Evolutionary conservation across 805 yeast species (phyloP).

Genomic region (Lipomyces starkeyi): DNA sequence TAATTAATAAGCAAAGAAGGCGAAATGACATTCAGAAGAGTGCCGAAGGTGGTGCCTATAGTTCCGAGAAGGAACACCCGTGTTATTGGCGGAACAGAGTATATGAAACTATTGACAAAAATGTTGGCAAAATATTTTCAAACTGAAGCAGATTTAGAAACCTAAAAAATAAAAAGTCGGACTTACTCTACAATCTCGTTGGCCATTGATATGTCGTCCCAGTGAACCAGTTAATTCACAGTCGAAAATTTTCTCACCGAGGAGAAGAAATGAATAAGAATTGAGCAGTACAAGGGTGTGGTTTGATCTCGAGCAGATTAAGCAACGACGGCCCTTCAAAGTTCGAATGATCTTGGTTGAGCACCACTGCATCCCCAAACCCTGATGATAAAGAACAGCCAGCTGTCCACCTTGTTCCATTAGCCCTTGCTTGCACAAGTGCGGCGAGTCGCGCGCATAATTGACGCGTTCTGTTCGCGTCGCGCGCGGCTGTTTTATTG

Average conservation of each 20-base stretch:
- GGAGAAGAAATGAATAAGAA: neutral
- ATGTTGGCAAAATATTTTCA: neutral
- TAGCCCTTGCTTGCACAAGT: no score
- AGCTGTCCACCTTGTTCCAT: no score
- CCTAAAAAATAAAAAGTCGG: neutral
- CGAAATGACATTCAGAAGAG: conserved; percentile 30
- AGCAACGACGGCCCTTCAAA: neutral
- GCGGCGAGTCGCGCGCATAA: no score
- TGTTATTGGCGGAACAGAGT: conserved; percentile 38
- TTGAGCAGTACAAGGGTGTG: neutral
- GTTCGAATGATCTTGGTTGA: no score
- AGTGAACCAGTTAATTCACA: neutral
- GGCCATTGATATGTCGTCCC: conserved; percentile 19
- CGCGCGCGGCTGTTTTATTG: neutral
- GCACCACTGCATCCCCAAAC: no score
- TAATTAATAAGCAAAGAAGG: conserved; percentile 28
- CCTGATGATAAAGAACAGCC: no score
- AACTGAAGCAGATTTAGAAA: neutral
- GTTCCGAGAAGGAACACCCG: conserved; percentile 36
- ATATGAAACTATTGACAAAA: conserved; percentile 22
- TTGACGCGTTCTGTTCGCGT: neutral
- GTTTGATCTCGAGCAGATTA: neutral
- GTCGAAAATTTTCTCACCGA: neutral
- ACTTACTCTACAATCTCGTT: conserved; percentile 36
- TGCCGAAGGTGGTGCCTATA: conserved; percentile 35